A percentile compares a stretch with the other conserved stretches of the same genome.
phyloP scores from a whole-genome alignment of 176 grass and related monocot genomes.

The Oryza rufipogon region DNA sequence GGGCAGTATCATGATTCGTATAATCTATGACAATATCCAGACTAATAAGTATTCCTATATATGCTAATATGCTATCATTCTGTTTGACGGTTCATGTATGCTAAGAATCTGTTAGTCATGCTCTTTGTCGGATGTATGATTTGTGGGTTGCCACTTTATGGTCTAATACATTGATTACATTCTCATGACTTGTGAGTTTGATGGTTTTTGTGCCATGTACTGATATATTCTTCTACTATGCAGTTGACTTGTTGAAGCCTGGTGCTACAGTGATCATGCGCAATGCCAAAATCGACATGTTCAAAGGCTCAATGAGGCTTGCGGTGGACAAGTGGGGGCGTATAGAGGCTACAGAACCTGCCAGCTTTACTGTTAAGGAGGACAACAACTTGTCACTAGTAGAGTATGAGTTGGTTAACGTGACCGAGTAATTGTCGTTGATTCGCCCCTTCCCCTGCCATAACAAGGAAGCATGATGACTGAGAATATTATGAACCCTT shows the following conservation, averaged over 20 bases:
- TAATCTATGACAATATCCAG: too few species aligned
- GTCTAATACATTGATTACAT: not conserved
- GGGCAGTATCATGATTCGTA: too few species aligned
- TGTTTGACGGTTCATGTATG: too few species aligned
- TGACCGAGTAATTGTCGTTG: constrained; percentile 50
- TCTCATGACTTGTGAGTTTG: not conserved
- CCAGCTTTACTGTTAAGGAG: constrained; percentile 75
- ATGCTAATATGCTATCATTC: too few species aligned
- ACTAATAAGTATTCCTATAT: too few species aligned
- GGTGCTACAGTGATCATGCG: constrained; percentile 73
- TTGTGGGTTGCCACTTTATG: not conserved
- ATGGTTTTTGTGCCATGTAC: not conserved
- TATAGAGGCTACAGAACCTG: constrained; percentile 70
- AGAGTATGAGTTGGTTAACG: constrained; percentile 93
- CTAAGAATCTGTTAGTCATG: not conserved
- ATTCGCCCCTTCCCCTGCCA: not conserved
- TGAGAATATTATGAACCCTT: constrained; percentile 32
- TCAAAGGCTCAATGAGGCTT: constrained; percentile 88
- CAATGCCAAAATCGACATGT: constrained; percentile 94
- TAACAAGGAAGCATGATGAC: constrained; percentile 45
- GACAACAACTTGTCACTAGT: constrained; percentile 86
- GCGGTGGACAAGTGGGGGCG: constrained; percentile 93
- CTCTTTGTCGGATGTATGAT: not conserved
- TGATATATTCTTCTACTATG: constrained; percentile 12
- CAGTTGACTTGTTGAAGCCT: constrained; percentile 78